Percentiles rank a stretch among this genome's conserved stretches.
Conservation (phyloP, 805 yeast genomes). For the Sugiyamaella lignohabitans region DNA sequence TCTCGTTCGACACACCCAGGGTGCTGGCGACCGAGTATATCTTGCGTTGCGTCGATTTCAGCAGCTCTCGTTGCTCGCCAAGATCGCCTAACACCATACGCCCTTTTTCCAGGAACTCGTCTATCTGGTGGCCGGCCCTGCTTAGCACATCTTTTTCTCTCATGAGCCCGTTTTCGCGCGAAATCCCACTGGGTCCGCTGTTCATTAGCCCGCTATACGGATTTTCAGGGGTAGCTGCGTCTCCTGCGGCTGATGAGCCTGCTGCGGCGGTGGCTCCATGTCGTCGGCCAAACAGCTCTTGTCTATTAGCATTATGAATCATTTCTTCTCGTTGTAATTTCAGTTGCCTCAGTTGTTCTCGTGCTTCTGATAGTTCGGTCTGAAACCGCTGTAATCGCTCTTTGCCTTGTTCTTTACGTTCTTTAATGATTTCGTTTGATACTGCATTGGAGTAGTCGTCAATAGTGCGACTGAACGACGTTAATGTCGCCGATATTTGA, state of each 20-base stretch:
- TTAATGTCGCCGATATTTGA: slow-evolving; percentile 70
- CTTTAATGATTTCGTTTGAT: slow-evolving; percentile 51
- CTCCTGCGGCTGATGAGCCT: slow-evolving; percentile 8
- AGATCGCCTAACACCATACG: slow-evolving; percentile 77
- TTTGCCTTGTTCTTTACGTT: slow-evolving; percentile 50
- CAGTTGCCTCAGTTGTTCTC: slow-evolving; percentile 46
- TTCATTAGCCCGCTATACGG: slow-evolving; percentile 22
- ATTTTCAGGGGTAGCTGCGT: slow-evolving; percentile 23
- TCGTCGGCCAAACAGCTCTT: slow-evolving; percentile 52
- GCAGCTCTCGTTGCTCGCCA: slow-evolving; percentile 72
- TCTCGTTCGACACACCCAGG: slow-evolving; percentile 78
- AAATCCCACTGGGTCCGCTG: slow-evolving; percentile 1
- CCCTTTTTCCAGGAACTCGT: slow-evolving; percentile 87
- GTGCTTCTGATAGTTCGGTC: slow-evolving; percentile 36
- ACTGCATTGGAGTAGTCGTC: slow-evolving; percentile 57
- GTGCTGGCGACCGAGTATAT: slow-evolving; percentile 68
- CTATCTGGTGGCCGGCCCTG: slow-evolving; percentile 74
- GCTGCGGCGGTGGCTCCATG: slow-evolving; percentile 15
- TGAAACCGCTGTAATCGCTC: slow-evolving; percentile 56
- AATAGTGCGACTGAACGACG: slow-evolving; percentile 68
- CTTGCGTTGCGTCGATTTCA: slow-evolving; percentile 54
- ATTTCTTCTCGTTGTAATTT: slow-evolving; percentile 50
- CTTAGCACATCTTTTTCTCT: slow-evolving; percentile 55
- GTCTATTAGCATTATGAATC: slow-evolving; percentile 41
- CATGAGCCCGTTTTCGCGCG: slow-evolving; percentile 55